A percentile compares a stretch with the other conserved stretches of the same genome.
Conservation (phyloP, 2,329 filamentous ascomycete species). For the Ascochyta clinopodiicola region DNA sequence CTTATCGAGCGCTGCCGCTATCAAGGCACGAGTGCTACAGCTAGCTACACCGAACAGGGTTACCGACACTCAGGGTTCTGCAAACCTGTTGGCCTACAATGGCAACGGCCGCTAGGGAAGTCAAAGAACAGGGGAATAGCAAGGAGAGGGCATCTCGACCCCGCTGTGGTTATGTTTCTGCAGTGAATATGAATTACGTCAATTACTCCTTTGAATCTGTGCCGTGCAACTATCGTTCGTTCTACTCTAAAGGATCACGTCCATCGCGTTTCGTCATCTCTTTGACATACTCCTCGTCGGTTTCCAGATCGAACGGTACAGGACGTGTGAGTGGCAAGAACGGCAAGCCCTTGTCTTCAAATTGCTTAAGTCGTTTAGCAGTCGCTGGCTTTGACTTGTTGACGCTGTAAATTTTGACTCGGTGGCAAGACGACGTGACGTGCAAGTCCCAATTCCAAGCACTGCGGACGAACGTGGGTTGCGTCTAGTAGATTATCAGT, state of each 20-base stretch:
- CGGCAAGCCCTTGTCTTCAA: constrained; percentile 57
- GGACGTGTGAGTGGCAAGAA: constrained; percentile 64
- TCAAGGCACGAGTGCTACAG: constrained; percentile 30
- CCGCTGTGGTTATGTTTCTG: too few relatives aligned
- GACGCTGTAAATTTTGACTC: constrained; percentile 64
- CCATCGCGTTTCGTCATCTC: constrained; percentile 48
- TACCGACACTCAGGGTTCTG: constrained; percentile 26
- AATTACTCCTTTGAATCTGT: neutral
- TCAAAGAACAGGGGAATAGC: neutral
- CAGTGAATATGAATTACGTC: neutral
- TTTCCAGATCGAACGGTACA: constrained; percentile 58
- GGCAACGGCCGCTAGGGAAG: constrained; percentile 23
- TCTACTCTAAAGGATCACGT: constrained; percentile 7
- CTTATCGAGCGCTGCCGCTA: constrained; percentile 19
- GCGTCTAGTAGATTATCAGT: constrained; percentile 40
- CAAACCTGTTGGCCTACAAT: constrained; percentile 40
- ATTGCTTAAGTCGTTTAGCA: constrained; percentile 56
- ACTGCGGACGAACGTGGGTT: constrained; percentile 52
- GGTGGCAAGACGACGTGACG: constrained; percentile 68
- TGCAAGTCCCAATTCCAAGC: constrained; percentile 70
- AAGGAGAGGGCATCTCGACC: neutral
- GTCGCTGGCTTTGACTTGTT: constrained; percentile 61
- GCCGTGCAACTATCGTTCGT: neutral
- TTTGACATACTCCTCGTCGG: constrained; percentile 56
- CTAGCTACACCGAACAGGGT: constrained; percentile 31